Conservation (phyloP, 345 rosid genomes). For the Eucalyptus grandis region DNA sequence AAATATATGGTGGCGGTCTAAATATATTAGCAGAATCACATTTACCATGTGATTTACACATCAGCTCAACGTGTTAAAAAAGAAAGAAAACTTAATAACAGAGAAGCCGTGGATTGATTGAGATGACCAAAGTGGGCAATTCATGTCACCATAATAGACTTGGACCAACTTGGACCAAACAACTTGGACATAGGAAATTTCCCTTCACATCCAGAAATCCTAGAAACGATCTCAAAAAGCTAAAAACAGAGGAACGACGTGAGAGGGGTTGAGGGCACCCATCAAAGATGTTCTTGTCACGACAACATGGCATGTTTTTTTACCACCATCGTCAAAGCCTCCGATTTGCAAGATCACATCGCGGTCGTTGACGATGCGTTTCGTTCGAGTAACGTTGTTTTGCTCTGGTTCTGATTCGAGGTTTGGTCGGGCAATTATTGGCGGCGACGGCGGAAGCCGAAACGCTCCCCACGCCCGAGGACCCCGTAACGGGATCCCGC, state of each 20-base stretch:
- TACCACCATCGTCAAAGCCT: neutral
- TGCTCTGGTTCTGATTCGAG: neutral
- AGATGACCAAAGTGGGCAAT: neutral
- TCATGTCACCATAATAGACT: neutral
- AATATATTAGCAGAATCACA: neutral
- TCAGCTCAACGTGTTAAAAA: accelerated
- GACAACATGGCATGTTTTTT: neutral
- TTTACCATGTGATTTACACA: accelerated
- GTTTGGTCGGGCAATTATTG: neutral
- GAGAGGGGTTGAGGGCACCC: neutral
- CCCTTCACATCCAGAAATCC: neutral
- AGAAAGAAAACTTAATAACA: accelerated
- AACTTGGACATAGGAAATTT: neutral
- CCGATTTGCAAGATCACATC: too few relatives aligned
- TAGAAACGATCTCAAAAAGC: neutral
- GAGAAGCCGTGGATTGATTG: neutral
- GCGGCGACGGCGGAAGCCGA: neutral
- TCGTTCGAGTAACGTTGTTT: neutral
- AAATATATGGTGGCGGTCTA: too few relatives aligned
- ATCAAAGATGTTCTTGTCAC: neutral
- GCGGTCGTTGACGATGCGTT: neutral
- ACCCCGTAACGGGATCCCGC: neutral
- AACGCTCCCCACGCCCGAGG: neutral
- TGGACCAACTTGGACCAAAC: neutral
- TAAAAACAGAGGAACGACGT: neutral